A percentile compares a stretch with the other conserved stretches of the same genome.
Conservation (phyloP, 805 yeast genomes). For the Pichia manshurica region DNA sequence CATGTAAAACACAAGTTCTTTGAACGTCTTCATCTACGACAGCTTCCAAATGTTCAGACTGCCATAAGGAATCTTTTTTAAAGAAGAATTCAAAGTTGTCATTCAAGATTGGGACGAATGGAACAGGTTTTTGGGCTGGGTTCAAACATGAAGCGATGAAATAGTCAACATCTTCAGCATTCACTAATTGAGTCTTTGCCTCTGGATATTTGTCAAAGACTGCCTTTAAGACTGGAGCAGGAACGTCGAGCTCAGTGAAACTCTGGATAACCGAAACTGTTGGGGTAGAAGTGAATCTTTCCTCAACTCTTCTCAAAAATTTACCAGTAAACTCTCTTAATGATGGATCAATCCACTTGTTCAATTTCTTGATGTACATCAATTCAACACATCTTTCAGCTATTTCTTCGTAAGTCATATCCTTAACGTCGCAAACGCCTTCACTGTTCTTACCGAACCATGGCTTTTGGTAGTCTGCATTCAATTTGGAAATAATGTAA, state of each 20-base stretch:
- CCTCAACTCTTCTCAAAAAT: slow-evolving; percentile 91
- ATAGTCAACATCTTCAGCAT: slow-evolving; percentile 92
- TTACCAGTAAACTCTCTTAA: slow-evolving; percentile 83
- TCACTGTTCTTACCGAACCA: slow-evolving; percentile 84
- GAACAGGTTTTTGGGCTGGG: slow-evolving; percentile 94
- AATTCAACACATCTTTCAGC: slow-evolving; percentile 82
- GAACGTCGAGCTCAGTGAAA: slow-evolving; percentile 61
- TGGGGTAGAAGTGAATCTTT: slow-evolving; percentile 68
- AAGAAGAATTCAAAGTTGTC: slow-evolving; percentile 92
- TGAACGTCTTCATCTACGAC: slow-evolving; percentile 95
- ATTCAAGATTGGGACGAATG: slow-evolving; percentile 92
- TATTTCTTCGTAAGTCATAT: slow-evolving; percentile 93
- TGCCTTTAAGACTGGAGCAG: slow-evolving; percentile 51
- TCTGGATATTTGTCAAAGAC: slow-evolving; percentile 67
- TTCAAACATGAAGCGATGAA: slow-evolving; percentile 78
- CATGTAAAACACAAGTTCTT: slow-evolving; percentile 98
- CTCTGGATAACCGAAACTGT: slow-evolving; percentile 70
- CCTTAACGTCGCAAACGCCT: slow-evolving; percentile 85
- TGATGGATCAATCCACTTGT: slow-evolving; percentile 82
- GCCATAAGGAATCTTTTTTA: slow-evolving; percentile 99
- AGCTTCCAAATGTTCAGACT: slow-evolving; percentile 93
- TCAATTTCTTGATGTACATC: slow-evolving; percentile 72
- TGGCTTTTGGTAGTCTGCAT: slow-evolving; percentile 94
- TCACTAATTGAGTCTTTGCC: slow-evolving; percentile 75
- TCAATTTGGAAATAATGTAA: slow-evolving; percentile 76